These are phyloP conservation scores for Buddleja alternifolia DNA, from an alignment of 257 asterid genomes.

Conservation along the genomic window DNA sequence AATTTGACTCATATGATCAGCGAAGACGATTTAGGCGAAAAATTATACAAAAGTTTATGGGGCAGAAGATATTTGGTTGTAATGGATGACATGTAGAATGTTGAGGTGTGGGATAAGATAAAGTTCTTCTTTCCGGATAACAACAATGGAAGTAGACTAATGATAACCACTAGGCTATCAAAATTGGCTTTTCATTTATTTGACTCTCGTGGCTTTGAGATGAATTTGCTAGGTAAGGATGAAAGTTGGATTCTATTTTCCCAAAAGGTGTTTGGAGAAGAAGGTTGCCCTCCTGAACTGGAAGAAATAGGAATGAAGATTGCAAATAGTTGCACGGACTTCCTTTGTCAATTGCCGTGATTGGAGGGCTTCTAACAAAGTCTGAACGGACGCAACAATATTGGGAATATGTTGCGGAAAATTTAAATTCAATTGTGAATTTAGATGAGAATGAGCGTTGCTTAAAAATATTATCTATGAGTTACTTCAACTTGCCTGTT, in stretches of 20 bases:
- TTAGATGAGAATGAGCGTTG: constrained; percentile 15
- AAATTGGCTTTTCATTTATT: neutral
- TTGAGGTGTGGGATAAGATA: neutral
- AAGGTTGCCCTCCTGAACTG: constrained; percentile 25
- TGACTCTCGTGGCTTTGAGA: neutral
- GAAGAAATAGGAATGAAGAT: constrained; percentile 26
- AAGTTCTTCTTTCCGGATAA: no score
- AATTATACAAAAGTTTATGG: neutral
- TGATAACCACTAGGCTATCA: constrained; percentile 27
- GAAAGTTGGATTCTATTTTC: no score
- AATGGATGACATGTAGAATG: constrained; percentile 23
- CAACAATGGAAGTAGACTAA: constrained; percentile 23
- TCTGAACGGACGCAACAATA: neutral
- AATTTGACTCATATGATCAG: neutral
- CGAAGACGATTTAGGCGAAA: neutral
- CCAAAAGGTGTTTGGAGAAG: constrained; percentile 8
- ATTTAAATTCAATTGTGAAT: constrained; percentile 17
- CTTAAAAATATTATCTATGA: constrained; percentile 10
- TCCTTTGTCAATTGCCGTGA: constrained; percentile 33
- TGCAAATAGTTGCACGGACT: constrained; percentile 30
- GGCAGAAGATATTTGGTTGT: constrained; percentile 14
- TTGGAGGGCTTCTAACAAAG: constrained; percentile 20
- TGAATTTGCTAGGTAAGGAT: neutral
- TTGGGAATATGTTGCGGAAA: constrained; percentile 5
- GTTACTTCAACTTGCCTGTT: no score